Conservation (phyloP, 208 protist species). For the Leishmania turanica region DNA sequence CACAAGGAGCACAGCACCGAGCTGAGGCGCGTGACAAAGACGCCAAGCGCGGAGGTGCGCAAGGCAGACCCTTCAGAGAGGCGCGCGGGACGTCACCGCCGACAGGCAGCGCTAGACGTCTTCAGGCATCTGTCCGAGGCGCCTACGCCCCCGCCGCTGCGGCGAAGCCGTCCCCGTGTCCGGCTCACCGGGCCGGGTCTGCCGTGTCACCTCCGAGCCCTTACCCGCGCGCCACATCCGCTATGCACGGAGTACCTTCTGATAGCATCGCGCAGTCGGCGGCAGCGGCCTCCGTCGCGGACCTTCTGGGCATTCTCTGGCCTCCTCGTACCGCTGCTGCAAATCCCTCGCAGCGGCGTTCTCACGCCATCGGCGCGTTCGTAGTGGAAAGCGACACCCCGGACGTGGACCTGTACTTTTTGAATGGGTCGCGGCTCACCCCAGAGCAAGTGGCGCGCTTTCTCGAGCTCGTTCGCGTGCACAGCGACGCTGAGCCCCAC, state of each 20-base stretch:
- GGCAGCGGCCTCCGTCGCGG: constrained; percentile 41
- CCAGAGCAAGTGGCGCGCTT: constrained; percentile 48
- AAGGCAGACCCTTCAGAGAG: background rate
- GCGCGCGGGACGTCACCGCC: background rate
- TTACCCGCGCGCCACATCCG: background rate
- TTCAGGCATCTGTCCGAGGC: background rate
- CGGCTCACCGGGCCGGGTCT: background rate
- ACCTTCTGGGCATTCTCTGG: constrained; percentile 64
- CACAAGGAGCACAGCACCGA: background rate
- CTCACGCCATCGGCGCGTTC: background rate
- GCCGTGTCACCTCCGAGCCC: background rate
- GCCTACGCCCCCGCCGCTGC: background rate
- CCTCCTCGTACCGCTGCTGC: constrained; percentile 30
- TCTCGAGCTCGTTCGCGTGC: constrained; percentile 49
- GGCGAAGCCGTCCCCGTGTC: background rate
- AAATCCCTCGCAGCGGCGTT: background rate
- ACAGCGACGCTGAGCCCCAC: constrained; percentile 14
- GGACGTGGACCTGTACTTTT: constrained; percentile 46
- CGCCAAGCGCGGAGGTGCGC: background rate
- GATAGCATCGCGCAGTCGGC: constrained; percentile 2
- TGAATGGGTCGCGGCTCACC: constrained; percentile 62
- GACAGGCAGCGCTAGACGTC: background rate
- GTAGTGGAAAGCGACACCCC: no score
- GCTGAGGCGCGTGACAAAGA: background rate
- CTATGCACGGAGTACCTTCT: background rate